Percentiles rank a stretch among this genome's conserved stretches.
phyloP scores from a whole-genome alignment of 208 protist species.

The Crithidia thermophila region DNA sequence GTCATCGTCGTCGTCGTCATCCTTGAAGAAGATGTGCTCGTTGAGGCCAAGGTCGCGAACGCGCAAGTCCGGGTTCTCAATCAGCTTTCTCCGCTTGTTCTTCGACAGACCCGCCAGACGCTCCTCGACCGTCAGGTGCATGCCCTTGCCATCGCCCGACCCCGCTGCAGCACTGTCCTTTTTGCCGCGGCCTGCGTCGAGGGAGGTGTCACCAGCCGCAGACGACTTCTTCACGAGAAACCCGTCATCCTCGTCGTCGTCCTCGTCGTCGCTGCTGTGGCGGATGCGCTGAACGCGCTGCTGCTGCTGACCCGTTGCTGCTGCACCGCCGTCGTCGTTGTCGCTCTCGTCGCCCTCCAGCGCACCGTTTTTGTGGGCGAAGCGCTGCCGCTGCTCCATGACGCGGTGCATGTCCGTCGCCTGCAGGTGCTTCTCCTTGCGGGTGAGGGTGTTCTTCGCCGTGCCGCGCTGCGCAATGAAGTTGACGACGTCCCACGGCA shows the following conservation, averaged over 20 bases:
- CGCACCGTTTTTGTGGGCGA: slow-evolving; percentile 40
- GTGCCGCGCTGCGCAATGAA: slow-evolving; percentile 53
- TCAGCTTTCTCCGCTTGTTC: slow-evolving; percentile 73
- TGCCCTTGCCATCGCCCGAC: slow-evolving; percentile 1
- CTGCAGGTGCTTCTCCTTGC: slow-evolving; percentile 83
- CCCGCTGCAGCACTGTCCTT: background rate
- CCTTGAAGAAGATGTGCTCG: slow-evolving; percentile 61
- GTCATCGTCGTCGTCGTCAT: slow-evolving; percentile 71
- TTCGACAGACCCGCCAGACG: slow-evolving; percentile 90
- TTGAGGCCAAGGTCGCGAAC: slow-evolving; percentile 81
- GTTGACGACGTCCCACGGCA: slow-evolving; percentile 90
- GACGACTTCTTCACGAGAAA: slow-evolving; percentile 53
- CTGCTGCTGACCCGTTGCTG: background rate
- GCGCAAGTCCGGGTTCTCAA: slow-evolving; percentile 83
- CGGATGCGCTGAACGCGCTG: too few species aligned
- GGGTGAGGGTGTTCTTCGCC: slow-evolving; percentile 41
- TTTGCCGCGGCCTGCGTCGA: background rate
- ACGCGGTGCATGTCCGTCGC: slow-evolving; percentile 88
- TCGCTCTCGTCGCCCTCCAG: slow-evolving; percentile 22
- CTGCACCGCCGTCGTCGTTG: background rate
- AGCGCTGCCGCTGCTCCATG: slow-evolving; percentile 81
- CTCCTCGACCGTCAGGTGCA: slow-evolving; percentile 70
- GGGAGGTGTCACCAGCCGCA: background rate
- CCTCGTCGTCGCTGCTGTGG: slow-evolving; percentile 30
- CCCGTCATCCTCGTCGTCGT: slow-evolving; percentile 41